Conservation (phyloP, 306 rosid genomes). For the cucumber (Cucumis sativus) region Cucumber_9930_V3 NC_026657.2:34966501-34967000, state of each 20-base stretch:
- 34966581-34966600: too few species aligned
- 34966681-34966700: background rate
- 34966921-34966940: conserved; percentile 3
- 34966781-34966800: background rate
- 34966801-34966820: background rate
- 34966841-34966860: background rate
- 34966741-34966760: background rate
- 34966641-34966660: background rate
- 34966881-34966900: too few species aligned
- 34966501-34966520: conserved; percentile 18
- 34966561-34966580: too few species aligned
- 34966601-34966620: too few species aligned
- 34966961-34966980: conserved; percentile 25
- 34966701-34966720: background rate
- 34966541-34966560: background rate
- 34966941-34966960: conserved; percentile 32
- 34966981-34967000: conserved; percentile 28
- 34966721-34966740: background rate
- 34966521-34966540: conserved; percentile 28
- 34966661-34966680: background rate
- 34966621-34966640: too few species aligned
- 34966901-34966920: background rate
- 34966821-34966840: background rate
- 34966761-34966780: background rate
- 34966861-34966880: too few species aligned